Conservation (phyloP, 2,329 filamentous ascomycete species). For the Thermoascus crustaceus region DNA sequence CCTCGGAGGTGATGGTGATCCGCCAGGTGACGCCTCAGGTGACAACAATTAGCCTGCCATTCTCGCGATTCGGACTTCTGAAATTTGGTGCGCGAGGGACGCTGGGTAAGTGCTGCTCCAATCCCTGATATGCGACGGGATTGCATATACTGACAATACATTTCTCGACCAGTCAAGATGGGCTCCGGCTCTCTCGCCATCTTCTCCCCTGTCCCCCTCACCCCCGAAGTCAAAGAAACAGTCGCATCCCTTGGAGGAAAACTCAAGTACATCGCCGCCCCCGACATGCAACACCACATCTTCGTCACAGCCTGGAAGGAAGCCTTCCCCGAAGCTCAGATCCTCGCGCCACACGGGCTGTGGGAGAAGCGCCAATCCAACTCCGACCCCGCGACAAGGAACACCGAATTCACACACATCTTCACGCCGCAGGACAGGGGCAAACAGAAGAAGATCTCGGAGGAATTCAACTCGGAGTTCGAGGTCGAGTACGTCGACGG, state of each 20-base stretch:
- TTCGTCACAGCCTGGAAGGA: conserved; percentile 78
- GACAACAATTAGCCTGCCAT: conserved; percentile 56
- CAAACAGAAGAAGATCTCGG: conserved; percentile 49
- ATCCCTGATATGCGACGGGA: background rate
- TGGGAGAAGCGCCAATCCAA: conserved; percentile 67
- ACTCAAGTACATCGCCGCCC: conserved; percentile 76
- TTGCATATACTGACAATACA: conserved; percentile 1
- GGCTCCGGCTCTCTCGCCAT: conserved; percentile 70
- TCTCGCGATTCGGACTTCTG: conserved; percentile 68
- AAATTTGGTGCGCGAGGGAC: conserved; percentile 84
- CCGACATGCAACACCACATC: conserved; percentile 91
- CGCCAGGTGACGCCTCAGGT: conserved; percentile 73
- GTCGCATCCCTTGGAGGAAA: conserved; percentile 56
- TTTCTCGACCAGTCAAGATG: conserved; percentile 57
- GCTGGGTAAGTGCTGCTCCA: conserved; percentile 54
- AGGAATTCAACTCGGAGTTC: conserved; percentile 82
- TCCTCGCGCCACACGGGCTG: conserved; percentile 76
- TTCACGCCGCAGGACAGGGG: conserved; percentile 52
- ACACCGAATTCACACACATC: conserved; percentile 58
- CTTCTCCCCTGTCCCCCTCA: conserved; percentile 86
- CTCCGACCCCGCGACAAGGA: conserved; percentile 45
- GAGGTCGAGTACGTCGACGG: conserved; percentile 74
- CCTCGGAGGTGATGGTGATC: conserved; percentile 80
- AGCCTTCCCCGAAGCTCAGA: conserved; percentile 67
- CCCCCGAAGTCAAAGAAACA: conserved; percentile 59